These are phyloP conservation scores for Sclerotinia nivalis DNA, from an alignment of 2,329 filamentous ascomycete genomes.

Conservation along the genomic window DNA sequence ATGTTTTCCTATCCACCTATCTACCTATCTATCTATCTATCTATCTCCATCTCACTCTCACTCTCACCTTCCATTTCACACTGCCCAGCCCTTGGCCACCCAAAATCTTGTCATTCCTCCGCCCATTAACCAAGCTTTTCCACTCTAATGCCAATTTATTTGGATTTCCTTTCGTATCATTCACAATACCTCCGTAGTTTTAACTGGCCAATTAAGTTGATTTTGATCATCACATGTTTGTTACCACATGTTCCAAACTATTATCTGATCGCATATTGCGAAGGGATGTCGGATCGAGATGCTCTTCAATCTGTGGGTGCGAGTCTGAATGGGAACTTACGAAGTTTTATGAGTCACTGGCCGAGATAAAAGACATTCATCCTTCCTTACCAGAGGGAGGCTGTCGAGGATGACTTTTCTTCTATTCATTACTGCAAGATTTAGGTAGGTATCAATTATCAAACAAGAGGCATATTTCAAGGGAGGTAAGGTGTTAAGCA, in stretches of 20 bases:
- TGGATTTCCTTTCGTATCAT: not conserved
- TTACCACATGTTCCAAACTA: not conserved
- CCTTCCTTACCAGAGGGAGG: not conserved
- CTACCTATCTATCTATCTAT: too few species aligned
- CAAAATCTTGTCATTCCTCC: not conserved
- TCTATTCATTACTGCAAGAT: not conserved
- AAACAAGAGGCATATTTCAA: too few species aligned
- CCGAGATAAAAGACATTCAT: not conserved
- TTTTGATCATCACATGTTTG: not conserved
- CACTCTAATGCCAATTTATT: constrained; percentile 17
- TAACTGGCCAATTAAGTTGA: not conserved
- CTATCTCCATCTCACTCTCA: not conserved
- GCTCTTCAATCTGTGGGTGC: not conserved
- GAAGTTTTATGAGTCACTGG: constrained; percentile 11
- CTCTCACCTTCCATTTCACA: not conserved
- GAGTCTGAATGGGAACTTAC: not conserved
- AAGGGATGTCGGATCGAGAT: not conserved
- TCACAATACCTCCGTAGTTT: not conserved
- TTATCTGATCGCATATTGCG: constrained; percentile 1
- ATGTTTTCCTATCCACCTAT: too few species aligned
- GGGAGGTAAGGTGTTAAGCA: not conserved
- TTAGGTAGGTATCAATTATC: not conserved
- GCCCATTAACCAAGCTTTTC: constrained; percentile 17
- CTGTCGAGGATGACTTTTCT: not conserved
- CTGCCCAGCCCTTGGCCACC: constrained; percentile 18